Evolutionary conservation across 139 green algal genomes (phyloP), one percentile per base, ranked within the genome.

Genomic region (Auxenochlorella protothecoides): DNA sequence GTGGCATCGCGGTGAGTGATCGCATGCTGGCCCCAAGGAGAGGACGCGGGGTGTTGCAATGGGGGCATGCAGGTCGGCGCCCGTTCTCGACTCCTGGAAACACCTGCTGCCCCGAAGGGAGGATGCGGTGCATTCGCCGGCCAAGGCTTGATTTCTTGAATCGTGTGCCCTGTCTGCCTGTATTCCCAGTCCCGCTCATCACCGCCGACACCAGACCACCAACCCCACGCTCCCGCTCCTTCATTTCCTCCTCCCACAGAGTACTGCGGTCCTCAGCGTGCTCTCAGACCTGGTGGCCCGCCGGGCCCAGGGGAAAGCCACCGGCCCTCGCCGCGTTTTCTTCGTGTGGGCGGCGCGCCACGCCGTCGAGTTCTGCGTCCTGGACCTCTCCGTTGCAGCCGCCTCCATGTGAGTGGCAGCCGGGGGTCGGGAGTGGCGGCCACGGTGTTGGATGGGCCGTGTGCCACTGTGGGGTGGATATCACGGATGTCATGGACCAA

Each of bases 1-100:
- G 78, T 11, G 78, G 78, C 16, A 62, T 83, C 44, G 78, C 69
- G 71, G 72, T 81, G 57, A 74, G 75, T 51, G 4, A 61, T 44
- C 27, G 27, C 27, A 44, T 44, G 27, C 27, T 44, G 27, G 27
- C 27, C 27, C 27, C 27, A 44, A 44, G 27, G 27, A 44, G 27
- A 44, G 27, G 27, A 44, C 27, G 27, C 27, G 27, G 27, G 1
- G 27, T 44, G 11, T 65, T 2, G 61, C 61, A 59, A 12, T 55
- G 27, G 55, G 55, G 6, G 15, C 3, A 63, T 51, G 54, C 3
- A 44, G 61, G 53, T 16, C 5, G 54, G 27, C 13, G 13, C 5
- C 6, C 53, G 6, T 0, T 53, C 11, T 11, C 15, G 8, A 6
- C 0, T 11, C 53, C 12, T 52, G 66, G 53, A 6, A 5, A 53